Evolutionary conservation across 2,329 filamentous ascomycete species (phyloP).

Genomic region (Cryphonectria radicalis): DNA sequence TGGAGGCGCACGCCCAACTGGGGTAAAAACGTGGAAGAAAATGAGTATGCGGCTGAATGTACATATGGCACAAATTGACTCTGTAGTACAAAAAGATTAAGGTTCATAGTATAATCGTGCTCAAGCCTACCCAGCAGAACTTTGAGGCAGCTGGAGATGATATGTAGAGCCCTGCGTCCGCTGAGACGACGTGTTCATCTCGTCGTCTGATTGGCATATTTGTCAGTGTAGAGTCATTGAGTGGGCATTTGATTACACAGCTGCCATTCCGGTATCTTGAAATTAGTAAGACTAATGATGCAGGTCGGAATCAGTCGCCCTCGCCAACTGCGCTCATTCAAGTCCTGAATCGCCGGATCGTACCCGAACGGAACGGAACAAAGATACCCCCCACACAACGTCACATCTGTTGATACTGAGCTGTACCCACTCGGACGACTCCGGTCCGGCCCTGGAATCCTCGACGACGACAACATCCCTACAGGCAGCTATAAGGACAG

Average conservation of each 20-base stretch:
- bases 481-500: neutral
- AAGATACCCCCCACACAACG: neutral
- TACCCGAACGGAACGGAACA: constrained; percentile 2
- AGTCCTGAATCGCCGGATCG: neutral
- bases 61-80: neutral
- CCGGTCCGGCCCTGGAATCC: neutral
- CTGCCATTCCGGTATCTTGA: neutral
- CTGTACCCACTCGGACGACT: neutral
- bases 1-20: no score
- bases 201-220: neutral
- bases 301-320: neutral
- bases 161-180: no score
- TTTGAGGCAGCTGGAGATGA: no score
- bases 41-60: neutral
- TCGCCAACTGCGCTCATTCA: no score
- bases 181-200: neutral
- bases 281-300: neutral
- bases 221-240: neutral
- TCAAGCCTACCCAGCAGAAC: no score
- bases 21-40: neutral
- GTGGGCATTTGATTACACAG: neutral
- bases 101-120: neutral
- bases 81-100: neutral
- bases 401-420: neutral
- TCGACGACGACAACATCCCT: neutral